Evolutionary conservation across 176 grass and related monocot species (phyloP).

Genomic region (Musa itinerans): DNA sequence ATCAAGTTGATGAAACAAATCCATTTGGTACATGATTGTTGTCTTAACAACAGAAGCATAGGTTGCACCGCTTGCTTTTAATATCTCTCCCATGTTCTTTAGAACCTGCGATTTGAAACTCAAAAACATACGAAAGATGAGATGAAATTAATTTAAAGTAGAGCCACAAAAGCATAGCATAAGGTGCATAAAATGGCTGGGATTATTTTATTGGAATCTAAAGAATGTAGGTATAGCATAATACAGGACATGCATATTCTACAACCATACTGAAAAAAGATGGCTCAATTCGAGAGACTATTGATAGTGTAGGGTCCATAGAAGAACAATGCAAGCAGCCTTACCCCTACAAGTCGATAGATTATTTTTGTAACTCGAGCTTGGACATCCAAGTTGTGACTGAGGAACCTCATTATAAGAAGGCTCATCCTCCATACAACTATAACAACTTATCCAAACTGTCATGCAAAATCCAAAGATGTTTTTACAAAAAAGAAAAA

Average conservation of each 20-base stretch:
- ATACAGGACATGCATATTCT: background rate
- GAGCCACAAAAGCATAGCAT: background rate
- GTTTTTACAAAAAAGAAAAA: too few species aligned
- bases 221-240: background rate
- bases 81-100: conserved; percentile 92
- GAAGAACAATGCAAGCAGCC: too few species aligned
- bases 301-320: too few species aligned
- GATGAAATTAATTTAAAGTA: background rate
- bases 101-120: conserved; percentile 38
- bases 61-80: conserved; percentile 78
- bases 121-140: background rate
- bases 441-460: too few species aligned
- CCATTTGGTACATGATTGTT: conserved; percentile 62
- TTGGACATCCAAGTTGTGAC: too few species aligned
- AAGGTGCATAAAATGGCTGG: background rate
- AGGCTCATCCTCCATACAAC: too few species aligned
- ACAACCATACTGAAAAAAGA: too few species aligned
- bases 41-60: conserved; percentile 96
- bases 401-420: too few species aligned
- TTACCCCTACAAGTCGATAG: too few species aligned
- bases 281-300: too few species aligned
- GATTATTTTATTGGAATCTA: background rate
- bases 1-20: background rate
- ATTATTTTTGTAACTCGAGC: too few species aligned
- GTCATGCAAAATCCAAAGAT: too few species aligned